Conservation (phyloP, 805 yeast species). For the Candida pini region DNA sequence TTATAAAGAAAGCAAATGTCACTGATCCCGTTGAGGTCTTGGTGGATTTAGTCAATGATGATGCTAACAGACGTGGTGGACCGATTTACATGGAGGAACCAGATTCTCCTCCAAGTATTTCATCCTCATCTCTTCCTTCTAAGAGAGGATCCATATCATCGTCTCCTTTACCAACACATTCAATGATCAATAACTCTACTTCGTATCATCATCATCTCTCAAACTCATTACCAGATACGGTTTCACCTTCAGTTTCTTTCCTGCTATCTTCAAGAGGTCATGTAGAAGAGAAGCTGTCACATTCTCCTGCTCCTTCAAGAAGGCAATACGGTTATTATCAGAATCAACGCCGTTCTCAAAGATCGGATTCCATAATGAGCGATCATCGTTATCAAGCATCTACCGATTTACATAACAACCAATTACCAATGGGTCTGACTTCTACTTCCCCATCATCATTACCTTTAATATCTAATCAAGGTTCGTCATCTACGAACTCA, state of each 20-base stretch:
- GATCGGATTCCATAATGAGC: constrained; percentile 10
- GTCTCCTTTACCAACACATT: constrained; percentile 9
- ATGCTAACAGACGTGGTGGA: constrained; percentile 29
- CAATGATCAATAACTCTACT: constrained; percentile 10
- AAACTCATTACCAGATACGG: constrained; percentile 22
- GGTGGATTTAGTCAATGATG: constrained; percentile 48
- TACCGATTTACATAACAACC: constrained; percentile 1
- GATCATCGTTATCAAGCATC: constrained; percentile 7
- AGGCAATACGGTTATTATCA: constrained; percentile 23
- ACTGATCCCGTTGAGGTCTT: constrained; percentile 48
- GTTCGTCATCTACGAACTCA: background rate
- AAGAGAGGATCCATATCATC: constrained; percentile 18
- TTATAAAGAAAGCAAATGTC: constrained; percentile 45
- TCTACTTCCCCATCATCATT: constrained; percentile 5
- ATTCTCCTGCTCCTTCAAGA: constrained; percentile 15
- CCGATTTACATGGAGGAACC: constrained; percentile 18
- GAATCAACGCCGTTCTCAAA: constrained; percentile 10
- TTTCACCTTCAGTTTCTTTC: constrained; percentile 16
- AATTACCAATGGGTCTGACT: constrained; percentile 1
- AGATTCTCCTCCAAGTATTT: constrained; percentile 10
- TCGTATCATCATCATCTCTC: constrained; percentile 20
- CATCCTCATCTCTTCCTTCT: constrained; percentile 18
- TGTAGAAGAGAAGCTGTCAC: constrained; percentile 10
- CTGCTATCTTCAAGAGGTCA: constrained; percentile 9
- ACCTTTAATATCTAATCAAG: constrained; percentile 5